Percentiles rank a stretch among this genome's conserved stretches.
These are phyloP conservation scores for Paraphaeosphaeria minitans DNA, from an alignment of 2,329 filamentous ascomycete species.

Conservation along the genomic window DNA sequence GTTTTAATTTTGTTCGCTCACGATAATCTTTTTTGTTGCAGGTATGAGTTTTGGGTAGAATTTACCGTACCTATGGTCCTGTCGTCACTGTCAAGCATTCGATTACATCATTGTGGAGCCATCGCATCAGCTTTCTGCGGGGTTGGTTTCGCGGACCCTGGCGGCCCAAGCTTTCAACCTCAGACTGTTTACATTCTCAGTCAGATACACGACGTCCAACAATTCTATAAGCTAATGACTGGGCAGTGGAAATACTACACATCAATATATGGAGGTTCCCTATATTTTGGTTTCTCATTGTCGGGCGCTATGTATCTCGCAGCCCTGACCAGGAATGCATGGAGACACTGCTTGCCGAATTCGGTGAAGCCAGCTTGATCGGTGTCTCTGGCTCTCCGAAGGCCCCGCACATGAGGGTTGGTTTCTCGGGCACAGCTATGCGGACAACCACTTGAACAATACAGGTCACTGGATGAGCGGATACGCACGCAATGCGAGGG, in stretches of 20 bases:
- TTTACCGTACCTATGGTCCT: neutral
- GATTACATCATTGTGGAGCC: neutral
- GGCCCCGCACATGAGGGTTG: too few relatives aligned
- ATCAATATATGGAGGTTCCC: neutral
- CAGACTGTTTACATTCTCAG: neutral
- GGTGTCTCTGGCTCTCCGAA: neutral
- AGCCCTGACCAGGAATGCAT: neutral
- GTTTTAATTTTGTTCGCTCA: neutral
- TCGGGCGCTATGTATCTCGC: neutral
- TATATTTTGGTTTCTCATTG: too few relatives aligned
- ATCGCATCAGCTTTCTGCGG: neutral
- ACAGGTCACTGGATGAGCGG: neutral
- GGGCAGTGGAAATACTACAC: neutral
- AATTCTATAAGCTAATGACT: too few relatives aligned
- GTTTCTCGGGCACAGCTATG: neutral
- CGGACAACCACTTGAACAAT: neutral
- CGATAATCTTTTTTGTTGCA: neutral
- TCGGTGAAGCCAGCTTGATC: neutral
- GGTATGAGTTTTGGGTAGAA: neutral
- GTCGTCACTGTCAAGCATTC: neutral
- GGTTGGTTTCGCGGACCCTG: neutral
- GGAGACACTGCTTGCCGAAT: neutral
- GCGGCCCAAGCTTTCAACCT: neutral
- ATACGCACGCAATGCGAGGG: neutral
- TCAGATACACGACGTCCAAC: too few relatives aligned